Evolutionary conservation across 2,329 filamentous ascomycete species (phyloP).

Genomic region (Thielaviopsis populi): DNA sequence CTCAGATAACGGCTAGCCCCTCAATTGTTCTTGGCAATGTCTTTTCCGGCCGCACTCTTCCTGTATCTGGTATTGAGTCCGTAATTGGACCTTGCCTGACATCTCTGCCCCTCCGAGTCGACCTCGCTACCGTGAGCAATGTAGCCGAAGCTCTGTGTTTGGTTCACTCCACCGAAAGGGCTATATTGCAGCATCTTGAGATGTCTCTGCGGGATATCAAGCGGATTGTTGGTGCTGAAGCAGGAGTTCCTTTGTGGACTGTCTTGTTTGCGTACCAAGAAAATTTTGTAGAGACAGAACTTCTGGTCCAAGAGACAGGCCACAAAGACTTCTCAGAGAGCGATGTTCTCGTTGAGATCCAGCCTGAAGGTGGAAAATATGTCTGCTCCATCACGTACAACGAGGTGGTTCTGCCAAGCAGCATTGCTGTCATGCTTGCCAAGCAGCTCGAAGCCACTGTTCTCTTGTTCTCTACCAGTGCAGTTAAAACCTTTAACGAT

Average conservation of each 20-base stretch:
- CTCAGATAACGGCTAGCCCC: conserved; percentile 43
- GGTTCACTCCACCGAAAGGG: conserved; percentile 51
- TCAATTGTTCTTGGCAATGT: conserved; percentile 67
- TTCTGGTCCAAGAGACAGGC: conserved; percentile 37
- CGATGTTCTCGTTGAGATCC: conserved; percentile 58
- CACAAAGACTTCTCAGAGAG: conserved; percentile 64
- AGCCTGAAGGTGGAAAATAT: conserved; percentile 38
- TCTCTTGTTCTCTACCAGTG: conserved; percentile 22
- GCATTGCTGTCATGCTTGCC: conserved; percentile 41
- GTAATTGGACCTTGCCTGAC: conserved; percentile 69
- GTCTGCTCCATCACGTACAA: conserved; percentile 35
- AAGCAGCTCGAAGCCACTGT: conserved; percentile 45
- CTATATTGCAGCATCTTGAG: conserved; percentile 46
- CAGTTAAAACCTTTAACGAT: conserved; percentile 14
- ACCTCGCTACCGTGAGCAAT: conserved; percentile 36
- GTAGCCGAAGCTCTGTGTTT: conserved; percentile 46
- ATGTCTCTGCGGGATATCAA: conserved; percentile 57
- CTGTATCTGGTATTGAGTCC: conserved; percentile 52
- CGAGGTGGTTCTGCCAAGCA: conserved; percentile 32
- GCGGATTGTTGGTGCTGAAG: conserved; percentile 38
- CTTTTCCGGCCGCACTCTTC: conserved; percentile 65
- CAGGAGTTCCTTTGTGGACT: conserved; percentile 53
- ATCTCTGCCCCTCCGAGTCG: conserved; percentile 56
- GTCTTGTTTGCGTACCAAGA: conserved; percentile 76
- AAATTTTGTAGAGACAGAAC: conserved; percentile 32